phyloP scores from a whole-genome alignment of 768 basidiomycete species.

The Rhodotorula babjevae region DNA sequence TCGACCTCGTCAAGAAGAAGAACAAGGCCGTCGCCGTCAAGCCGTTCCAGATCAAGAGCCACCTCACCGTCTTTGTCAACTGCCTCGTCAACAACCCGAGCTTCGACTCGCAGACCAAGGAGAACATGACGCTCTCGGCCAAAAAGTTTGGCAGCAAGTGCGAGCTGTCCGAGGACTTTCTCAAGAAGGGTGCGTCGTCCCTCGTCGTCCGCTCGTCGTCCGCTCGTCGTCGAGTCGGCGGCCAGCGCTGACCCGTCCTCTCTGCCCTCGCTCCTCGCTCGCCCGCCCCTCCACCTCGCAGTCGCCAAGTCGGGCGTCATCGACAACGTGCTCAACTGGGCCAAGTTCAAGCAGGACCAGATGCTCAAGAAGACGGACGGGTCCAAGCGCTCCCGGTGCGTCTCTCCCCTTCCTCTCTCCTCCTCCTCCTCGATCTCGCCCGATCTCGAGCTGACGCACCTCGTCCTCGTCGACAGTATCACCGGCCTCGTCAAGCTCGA shows the following conservation, averaged over 20 bases:
- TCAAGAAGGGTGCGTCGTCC: constrained; percentile 74
- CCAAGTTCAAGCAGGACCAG: constrained; percentile 93
- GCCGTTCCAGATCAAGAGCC: constrained; percentile 86
- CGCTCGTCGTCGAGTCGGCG: too few species aligned
- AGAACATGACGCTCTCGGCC: constrained; percentile 76
- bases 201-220: background rate
- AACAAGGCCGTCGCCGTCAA: constrained; percentile 96
- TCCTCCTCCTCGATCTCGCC: constrained; percentile 7
- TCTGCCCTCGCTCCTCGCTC: background rate
- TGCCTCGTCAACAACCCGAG: constrained; percentile 93
- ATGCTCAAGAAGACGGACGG: constrained; percentile 95
- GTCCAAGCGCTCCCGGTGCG: constrained; percentile 72
- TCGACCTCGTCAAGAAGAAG: constrained; percentile 84
- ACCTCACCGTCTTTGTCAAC: constrained; percentile 98
- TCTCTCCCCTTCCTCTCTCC: constrained; percentile 6
- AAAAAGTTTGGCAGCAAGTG: constrained; percentile 88
- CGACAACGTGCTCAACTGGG: constrained; percentile 90
- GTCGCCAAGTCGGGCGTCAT: constrained; percentile 84
- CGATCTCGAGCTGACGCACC: background rate
- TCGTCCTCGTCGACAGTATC: constrained; percentile 59
- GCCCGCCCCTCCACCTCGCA: constrained; percentile 44
- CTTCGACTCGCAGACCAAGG: constrained; percentile 99
- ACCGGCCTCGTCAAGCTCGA: constrained; percentile 87
- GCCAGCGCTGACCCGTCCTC: too few species aligned
- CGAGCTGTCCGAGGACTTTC: constrained; percentile 76